Evolutionary conservation across 164 flowering plant species (phyloP), one percentile per base, ranked within the genome.

Genomic region (Umbilicus rupestris): DNA sequence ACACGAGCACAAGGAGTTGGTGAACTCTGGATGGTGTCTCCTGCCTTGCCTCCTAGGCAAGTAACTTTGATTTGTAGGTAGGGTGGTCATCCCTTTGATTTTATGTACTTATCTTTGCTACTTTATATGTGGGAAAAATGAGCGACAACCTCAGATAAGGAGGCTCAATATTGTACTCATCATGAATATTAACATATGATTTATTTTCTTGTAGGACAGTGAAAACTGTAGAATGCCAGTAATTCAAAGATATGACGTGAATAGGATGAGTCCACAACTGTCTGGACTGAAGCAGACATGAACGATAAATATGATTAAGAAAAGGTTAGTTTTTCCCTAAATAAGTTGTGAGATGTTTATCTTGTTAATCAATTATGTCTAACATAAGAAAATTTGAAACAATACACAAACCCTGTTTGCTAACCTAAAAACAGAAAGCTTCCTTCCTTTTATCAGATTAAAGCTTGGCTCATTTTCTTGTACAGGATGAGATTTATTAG

Each of bases 241-340:
- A 60, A 33, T 6, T 60, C 35, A 30, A 55, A 55, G 60, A 55
- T 55, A 55, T 55, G 9, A 29, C 22, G 60, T 12, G 15, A 26
- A 52, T 2, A 26, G 60, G 60, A 55, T 60, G 39, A 35, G 42
- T 63, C 12, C 42, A 39, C 16, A 24, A 35, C 29, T 63, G 65
- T 63, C 45, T 39, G 37, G 15, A n/a, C 45, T 63, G 45, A 39
- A 63, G 65, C 46, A 63, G 65, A 63, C 65, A 63, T 37, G 45
- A 35, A 35, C 28, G 29, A n/a, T 28, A 26, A 50, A 28, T 50
- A 50, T 22, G 57, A 22, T 50, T 50, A 12, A 50, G 8, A 20
- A n/a, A 30, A 62, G 22, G 42, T n/a, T 14, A n/a, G n/a, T n/a
- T n/a, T n/a, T n/a, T n/a, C n/a, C n/a, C n/a, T n/a, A n/a, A n/a